phyloP scores from a whole-genome alignment of 306 rosid genomes.

The Acacia melanoxylon region DNA sequence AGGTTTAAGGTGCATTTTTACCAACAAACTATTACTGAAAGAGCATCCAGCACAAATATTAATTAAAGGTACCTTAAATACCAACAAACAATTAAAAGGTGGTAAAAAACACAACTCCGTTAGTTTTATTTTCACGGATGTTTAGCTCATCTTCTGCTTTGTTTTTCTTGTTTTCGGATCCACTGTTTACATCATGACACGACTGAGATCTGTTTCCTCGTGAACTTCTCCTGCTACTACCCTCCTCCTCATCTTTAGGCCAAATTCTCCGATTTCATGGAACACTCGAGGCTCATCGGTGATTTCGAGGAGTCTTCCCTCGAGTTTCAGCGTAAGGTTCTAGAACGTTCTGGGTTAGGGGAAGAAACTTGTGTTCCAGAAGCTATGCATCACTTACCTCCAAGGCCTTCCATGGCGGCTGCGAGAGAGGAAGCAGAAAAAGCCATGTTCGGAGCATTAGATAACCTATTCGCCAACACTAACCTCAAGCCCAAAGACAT shows the following conservation, averaged over 20 bases:
- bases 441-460: slow-evolving; percentile 60
- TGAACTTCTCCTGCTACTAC: slow-evolving; percentile 51
- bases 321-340: slow-evolving; percentile 54
- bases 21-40: too few relatives aligned
- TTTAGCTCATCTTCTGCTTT: slow-evolving; percentile 30
- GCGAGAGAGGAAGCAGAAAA: slow-evolving; percentile 60
- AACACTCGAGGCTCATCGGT: slow-evolving; percentile 51
- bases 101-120: too few relatives aligned
- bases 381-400: slow-evolving; percentile 53
- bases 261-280: slow-evolving; percentile 34
- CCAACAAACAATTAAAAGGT: too few relatives aligned
- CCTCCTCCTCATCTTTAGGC: slow-evolving; percentile 38
- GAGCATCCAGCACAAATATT: too few relatives aligned
- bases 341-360: slow-evolving; percentile 56
- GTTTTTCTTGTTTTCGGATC: slow-evolving; percentile 33
- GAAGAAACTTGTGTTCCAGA: slow-evolving; percentile 56
- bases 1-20: too few relatives aligned
- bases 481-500: slow-evolving; percentile 44
- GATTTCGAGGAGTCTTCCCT: slow-evolving; percentile 52
- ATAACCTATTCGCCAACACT: slow-evolving; percentile 41
- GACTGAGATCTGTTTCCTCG: slow-evolving; percentile 56
- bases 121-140: too few relatives aligned
- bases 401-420: slow-evolving; percentile 44
- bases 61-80: too few relatives aligned
- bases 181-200: slow-evolving; percentile 48